Evolutionary conservation across 441 rosid species (phyloP).

Genomic region (Daphne laureola): DNA sequence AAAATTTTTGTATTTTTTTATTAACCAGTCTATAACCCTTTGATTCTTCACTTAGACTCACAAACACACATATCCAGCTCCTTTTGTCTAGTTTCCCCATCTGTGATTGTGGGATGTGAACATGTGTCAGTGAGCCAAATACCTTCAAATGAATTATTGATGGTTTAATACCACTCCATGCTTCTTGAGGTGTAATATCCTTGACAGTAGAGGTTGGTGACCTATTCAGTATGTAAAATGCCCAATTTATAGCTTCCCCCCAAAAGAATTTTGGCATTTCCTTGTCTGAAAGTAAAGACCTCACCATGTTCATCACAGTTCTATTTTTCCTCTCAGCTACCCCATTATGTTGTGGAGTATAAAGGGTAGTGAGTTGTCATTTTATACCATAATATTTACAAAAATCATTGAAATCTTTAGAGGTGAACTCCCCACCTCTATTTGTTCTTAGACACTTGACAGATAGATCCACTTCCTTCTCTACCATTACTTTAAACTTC

Average conservation of each 20-base stretch:
- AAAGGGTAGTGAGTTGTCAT: neutral
- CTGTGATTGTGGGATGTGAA: too few relatives aligned
- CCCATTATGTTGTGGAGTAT: constrained; percentile 1
- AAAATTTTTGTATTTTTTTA: neutral
- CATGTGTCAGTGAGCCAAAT: neutral
- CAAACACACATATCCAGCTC: neutral
- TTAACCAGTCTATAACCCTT: neutral
- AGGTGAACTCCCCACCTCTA: neutral
- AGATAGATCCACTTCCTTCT: too few relatives aligned
- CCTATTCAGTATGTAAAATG: neutral
- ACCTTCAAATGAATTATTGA: too few relatives aligned
- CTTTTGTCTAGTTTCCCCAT: neutral
- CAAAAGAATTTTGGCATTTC: neutral
- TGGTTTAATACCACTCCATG: neutral
- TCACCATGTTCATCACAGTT: neutral
- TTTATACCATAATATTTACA: neutral
- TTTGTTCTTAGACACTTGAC: neutral
- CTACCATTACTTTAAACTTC: too few relatives aligned
- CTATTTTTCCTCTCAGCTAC: neutral
- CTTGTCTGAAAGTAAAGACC: neutral
- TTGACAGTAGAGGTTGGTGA: neutral
- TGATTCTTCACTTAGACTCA: neutral
- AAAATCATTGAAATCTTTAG: neutral
- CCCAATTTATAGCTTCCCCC: neutral
- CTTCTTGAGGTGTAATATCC: neutral